Percentiles rank a stretch among this genome's conserved stretches.
Evolutionary conservation across 345 rosid genomes (phyloP).

Genomic region (Streptanthus diversifolius): DNA sequence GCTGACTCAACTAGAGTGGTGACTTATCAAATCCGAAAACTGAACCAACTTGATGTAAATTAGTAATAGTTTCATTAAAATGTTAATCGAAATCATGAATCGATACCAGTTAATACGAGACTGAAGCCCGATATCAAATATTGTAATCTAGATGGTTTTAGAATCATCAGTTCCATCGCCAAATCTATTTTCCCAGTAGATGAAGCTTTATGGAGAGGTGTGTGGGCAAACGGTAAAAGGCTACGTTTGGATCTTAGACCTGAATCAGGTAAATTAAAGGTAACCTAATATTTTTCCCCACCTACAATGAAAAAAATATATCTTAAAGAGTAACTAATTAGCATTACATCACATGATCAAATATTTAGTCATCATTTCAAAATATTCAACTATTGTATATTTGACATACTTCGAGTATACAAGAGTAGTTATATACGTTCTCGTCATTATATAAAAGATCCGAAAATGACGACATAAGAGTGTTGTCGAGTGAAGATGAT

Average conservation of each 20-base stretch:
- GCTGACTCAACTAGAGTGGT: too few species aligned
- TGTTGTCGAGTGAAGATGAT: conserved; percentile 4
- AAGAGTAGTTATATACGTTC: neutral
- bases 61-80: too few species aligned
- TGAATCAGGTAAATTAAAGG: too few species aligned
- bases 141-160: conserved; percentile 21
- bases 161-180: conserved; percentile 14
- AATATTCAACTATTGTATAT: neutral
- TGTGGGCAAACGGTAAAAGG: neutral
- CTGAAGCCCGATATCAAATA: too few species aligned
- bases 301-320: neutral
- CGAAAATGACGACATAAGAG: conserved; percentile 16
- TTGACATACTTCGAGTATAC: neutral
- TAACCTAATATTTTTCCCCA: too few species aligned
- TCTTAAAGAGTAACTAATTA: neutral
- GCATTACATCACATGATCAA: neutral
- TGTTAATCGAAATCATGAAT: too few species aligned
- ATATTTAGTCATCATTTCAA: neutral
- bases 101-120: too few species aligned
- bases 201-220: conserved; percentile 17
- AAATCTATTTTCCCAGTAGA: neutral
- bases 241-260: too few species aligned
- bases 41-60: too few species aligned
- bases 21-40: too few species aligned
- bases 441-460: neutral